A percentile compares a stretch with the other conserved stretches of the same genome.
Evolutionary conservation across 106 monocot genomes (phyloP).

Genomic region (Platanthera zijinensis): DNA sequence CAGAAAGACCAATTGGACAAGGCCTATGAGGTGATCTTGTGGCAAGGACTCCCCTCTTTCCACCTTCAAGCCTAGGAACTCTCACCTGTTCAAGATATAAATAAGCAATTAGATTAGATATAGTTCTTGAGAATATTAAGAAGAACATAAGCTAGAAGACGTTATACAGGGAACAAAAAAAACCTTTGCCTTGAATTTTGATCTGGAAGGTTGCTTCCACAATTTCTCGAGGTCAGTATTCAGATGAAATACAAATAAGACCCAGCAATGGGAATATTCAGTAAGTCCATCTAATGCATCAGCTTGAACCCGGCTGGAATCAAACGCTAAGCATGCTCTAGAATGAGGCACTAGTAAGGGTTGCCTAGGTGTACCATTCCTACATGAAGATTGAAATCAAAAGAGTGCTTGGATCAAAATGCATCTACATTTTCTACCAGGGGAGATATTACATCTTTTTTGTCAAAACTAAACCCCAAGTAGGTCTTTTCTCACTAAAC

Average conservation of each 20-base stretch:
- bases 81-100: slow-evolving; percentile 52
- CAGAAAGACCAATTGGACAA: slow-evolving; percentile 91
- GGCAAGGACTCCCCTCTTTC: slow-evolving; percentile 87
- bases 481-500: neutral
- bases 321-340: slow-evolving; percentile 71
- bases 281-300: slow-evolving; percentile 73
- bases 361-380: slow-evolving; percentile 99
- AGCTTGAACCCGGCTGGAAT: slow-evolving; percentile 47
- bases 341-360: slow-evolving; percentile 82
- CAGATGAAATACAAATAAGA: slow-evolving; percentile 88
- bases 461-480: neutral
- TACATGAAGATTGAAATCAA: slow-evolving; percentile 15
- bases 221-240: slow-evolving; percentile 93
- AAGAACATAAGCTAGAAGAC: neutral
- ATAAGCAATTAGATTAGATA: neutral
- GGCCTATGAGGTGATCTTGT: slow-evolving; percentile 97
- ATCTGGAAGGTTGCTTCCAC: slow-evolving; percentile 75
- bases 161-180: neutral
- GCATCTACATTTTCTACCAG: neutral
- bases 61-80: slow-evolving; percentile 87
- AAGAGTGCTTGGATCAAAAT: neutral
- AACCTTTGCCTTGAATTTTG: slow-evolving; percentile 96
- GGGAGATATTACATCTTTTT: too few relatives aligned
- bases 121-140: neutral
- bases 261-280: slow-evolving; percentile 90